Evolutionary conservation across 257 asterid species (phyloP), one percentile per base, ranked within the genome.

Genomic region (Leonotis leonurus): DNA sequence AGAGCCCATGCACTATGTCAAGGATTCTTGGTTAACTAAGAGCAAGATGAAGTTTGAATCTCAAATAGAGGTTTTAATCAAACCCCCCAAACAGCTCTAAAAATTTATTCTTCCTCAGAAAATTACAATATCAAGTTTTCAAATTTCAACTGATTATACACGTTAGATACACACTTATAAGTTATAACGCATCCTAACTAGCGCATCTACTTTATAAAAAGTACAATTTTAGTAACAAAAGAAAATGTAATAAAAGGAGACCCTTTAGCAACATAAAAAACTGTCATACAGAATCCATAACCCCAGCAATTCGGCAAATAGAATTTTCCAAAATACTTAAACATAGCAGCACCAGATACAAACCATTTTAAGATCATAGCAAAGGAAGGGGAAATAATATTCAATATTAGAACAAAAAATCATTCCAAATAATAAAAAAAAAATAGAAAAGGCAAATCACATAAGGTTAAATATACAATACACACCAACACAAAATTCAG

Each of bases 51-150:
- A 44, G 29, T 18, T 36, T 32, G 14, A 44, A 33, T 11, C 53
- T 22, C 35, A 43, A 21, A 43, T 20, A 26, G 63, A 26, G 40
- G 33, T 48, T 36, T 12, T 8, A 48, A 37, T 37, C 46, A 53
- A 63, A 43, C n/a, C 27, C 56, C 18, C 5, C 59, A 51, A 50
- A 33, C 54, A n/a, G 52, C 45, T 14, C 70, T 40, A n/a, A 18
- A 37, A 14, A 21, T 32, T 16, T 32, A 30, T 14, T 46, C 46
- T 64, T 64, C 62, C 50, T 35, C 41, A 26, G 27, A 62, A 25
- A 21, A 39, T 26, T 43, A 51, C 56, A 60, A 61, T 50, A 69
- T 69, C 76, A 77, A 43, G 26, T 60, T 52, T 55, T 58, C 48
- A 70, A 10, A 29, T n/a, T 55, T 54, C 39, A 20, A 29, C 20